These are phyloP conservation scores for Ceratobasidium sp. DNA, from an alignment of 1,284 basidiomycete species.

Conservation along the genomic window DNA sequence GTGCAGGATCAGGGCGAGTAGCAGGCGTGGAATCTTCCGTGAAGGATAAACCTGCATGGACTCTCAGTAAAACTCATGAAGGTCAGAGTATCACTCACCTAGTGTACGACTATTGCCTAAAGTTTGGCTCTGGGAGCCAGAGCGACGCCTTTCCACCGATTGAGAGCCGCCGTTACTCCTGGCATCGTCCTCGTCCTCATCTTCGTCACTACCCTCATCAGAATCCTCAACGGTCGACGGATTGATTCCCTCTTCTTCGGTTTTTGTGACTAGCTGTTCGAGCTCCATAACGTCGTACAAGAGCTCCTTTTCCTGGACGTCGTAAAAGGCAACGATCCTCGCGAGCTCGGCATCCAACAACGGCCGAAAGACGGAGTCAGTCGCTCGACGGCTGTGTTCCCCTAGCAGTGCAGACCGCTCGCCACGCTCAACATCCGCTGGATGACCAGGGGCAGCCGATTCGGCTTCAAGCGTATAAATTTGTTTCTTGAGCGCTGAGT, in stretches of 20 bases:
- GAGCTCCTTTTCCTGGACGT: constrained; percentile 77
- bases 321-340: constrained; percentile 88
- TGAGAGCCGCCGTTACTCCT: constrained; percentile 55
- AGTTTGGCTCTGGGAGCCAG: constrained; percentile 28
- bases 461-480: constrained; percentile 84
- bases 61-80: constrained; percentile 37
- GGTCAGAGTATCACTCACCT: not conserved
- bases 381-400: constrained; percentile 55
- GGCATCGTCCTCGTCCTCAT: constrained; percentile 73
- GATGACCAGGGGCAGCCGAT: constrained; percentile 58
- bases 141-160: constrained; percentile 26
- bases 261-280: constrained; percentile 70
- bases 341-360: constrained; percentile 85
- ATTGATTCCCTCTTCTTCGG: constrained; percentile 73
- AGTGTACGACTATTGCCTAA: constrained; percentile 7
- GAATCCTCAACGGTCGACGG: constrained; percentile 62
- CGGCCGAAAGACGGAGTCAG: constrained; percentile 71
- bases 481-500: constrained; percentile 87
- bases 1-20: constrained; percentile 26
- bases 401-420: constrained; percentile 67
- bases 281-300: constrained; percentile 70
- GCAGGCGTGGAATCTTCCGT: constrained; percentile 13
- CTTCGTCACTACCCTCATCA: constrained; percentile 70
- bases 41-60: not conserved
- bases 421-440: constrained; percentile 72